Conservation (phyloP, 164 flowering plant species). For the Aristolochia contorta region DNA sequence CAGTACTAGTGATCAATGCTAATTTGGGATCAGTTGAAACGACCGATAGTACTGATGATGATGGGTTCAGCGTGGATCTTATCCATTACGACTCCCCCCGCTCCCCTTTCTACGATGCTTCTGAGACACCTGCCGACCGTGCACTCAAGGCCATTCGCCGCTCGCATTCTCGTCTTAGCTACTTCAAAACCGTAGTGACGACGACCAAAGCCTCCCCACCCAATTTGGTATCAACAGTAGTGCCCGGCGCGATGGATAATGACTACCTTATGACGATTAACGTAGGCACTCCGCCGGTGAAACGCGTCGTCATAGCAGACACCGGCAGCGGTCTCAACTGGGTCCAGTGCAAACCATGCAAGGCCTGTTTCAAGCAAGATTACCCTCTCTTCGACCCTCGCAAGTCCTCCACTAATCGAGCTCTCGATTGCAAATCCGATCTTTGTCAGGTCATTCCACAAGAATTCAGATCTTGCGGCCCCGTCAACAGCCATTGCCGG, state of each 20-base stretch:
- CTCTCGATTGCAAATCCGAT: slow-evolving; percentile 20
- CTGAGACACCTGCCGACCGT: slow-evolving; percentile 16
- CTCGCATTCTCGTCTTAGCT: no score
- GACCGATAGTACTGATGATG: no score
- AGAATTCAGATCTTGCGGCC: no score
- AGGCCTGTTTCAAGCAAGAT: slow-evolving; percentile 41
- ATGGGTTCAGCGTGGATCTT: neutral
- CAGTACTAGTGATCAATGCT: no score
- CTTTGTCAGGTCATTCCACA: slow-evolving; percentile 14
- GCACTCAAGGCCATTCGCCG: no score
- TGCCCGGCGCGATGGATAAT: no score
- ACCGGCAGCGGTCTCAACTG: slow-evolving; percentile 88
- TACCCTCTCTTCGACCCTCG: slow-evolving; percentile 46
- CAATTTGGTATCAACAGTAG: no score
- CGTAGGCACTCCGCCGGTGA: slow-evolving; percentile 59
- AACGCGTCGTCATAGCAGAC: slow-evolving; percentile 50
- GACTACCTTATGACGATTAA: slow-evolving; percentile 14
- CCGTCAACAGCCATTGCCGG: slow-evolving; percentile 19
- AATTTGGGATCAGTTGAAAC: no score
- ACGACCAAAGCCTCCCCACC: no score
- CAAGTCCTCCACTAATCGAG: slow-evolving; percentile 26
- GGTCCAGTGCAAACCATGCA: slow-evolving; percentile 80
- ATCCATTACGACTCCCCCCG: neutral
- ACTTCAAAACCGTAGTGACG: no score
- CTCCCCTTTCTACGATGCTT: neutral